A percentile compares a stretch with the other conserved stretches of the same genome.
Conservation (phyloP, 768 basidiomycete species). For the Tremella mesenterica region DNA sequence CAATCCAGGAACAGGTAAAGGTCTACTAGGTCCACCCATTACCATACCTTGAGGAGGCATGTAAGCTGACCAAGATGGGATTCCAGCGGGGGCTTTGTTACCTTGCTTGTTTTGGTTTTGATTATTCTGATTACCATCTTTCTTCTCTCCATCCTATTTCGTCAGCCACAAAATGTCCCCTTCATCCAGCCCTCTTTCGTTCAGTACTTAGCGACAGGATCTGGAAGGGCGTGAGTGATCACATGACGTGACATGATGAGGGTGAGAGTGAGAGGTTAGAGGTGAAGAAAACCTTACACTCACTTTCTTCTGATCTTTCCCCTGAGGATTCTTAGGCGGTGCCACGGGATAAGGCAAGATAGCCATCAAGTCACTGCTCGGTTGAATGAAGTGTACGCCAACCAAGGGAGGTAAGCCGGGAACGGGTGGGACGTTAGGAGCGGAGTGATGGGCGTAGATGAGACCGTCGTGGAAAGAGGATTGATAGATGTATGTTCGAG, state of each 20-base stretch:
- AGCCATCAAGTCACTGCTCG: conserved; percentile 34
- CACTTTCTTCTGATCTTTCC: conserved; percentile 23
- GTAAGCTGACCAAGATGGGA: conserved; percentile 30
- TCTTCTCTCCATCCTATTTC: conserved; percentile 1
- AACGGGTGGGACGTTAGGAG: background rate
- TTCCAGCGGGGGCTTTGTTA: conserved; percentile 17
- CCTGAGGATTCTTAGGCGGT: conserved; percentile 21
- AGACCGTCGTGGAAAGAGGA: background rate
- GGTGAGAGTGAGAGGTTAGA: background rate
- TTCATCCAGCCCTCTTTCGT: background rate
- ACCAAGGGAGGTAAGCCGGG: background rate
- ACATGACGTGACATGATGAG: too few relatives aligned
- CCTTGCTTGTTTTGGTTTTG: too few relatives aligned
- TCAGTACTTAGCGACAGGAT: too few relatives aligned
- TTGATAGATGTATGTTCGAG: background rate
- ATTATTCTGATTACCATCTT: too few relatives aligned
- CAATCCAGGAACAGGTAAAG: conserved; percentile 12
- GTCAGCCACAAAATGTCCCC: background rate
- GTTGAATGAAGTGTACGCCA: background rate
- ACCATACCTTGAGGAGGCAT: conserved; percentile 12
- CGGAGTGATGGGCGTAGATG: background rate
- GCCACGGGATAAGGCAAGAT: conserved; percentile 35
- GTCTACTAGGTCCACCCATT: conserved; percentile 18
- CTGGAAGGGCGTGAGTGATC: too few relatives aligned
- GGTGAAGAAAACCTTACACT: background rate